phyloP scores from a whole-genome alignment of 129 eudicot species.

The Chrysanthemum seticuspe region DNA sequence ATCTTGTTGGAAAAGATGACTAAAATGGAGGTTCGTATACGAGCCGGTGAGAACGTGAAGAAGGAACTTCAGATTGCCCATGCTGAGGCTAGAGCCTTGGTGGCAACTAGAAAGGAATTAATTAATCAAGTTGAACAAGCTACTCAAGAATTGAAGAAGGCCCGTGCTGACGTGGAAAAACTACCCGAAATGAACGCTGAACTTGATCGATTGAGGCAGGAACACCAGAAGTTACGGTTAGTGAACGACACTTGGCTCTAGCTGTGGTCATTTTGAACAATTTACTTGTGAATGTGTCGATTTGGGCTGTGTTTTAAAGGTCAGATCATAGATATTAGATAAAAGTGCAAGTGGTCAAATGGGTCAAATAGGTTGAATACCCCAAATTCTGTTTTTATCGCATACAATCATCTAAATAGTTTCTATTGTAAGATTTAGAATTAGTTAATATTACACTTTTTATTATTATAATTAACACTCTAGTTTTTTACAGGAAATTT shows the following conservation, averaged over 20 bases:
- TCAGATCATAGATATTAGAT: neutral
- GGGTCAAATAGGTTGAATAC: slow-evolving; percentile 1
- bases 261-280: neutral
- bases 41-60: slow-evolving; percentile 60
- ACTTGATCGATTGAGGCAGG: slow-evolving; percentile 71
- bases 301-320: neutral
- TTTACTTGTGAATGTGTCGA: slow-evolving; percentile 5
- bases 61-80: slow-evolving; percentile 66
- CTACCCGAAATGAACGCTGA: slow-evolving; percentile 68
- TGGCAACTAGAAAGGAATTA: slow-evolving; percentile 60
- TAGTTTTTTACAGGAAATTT: neutral
- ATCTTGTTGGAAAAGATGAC: slow-evolving; percentile 76
- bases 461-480: neutral
- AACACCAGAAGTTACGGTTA: slow-evolving; percentile 80
- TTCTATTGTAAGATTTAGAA: neutral
- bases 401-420: too few relatives aligned
- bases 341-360: neutral
- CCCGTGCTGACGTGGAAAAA: slow-evolving; percentile 49
- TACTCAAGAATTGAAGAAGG: slow-evolving; percentile 55
- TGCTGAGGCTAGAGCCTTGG: slow-evolving; percentile 64
- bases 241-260: slow-evolving; percentile 31
- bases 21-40: slow-evolving; percentile 62
- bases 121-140: slow-evolving; percentile 43
- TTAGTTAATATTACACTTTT: neutral
- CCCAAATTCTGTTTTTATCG: neutral